Base-by-base conservation (phyloP, 2,329 filamentous ascomycete species). In the Trichophyton rubrum region DNA sequence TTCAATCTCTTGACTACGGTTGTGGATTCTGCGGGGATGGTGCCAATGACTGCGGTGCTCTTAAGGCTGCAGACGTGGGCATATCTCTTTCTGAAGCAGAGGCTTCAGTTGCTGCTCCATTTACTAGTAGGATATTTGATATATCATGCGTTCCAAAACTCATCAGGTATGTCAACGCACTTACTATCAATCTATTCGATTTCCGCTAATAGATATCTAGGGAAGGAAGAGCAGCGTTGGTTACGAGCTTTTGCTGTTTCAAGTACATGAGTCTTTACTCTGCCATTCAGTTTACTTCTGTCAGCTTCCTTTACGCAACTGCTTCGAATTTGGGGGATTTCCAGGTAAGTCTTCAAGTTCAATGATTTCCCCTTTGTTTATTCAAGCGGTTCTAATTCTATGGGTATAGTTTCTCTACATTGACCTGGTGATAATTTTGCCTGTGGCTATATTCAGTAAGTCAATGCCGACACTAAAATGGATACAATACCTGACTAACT, bases 211-310 rank as follows among this genome's bases (percentile, higher is more conserved):
- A 22, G 40, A 58, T 43, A 4, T 57, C 64, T 73, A 85, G 90
- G 66, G 93, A 99, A 78, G 93, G 93, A 20, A 85, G 95, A 64
- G 92, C 92, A 20, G 89, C 95, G 38, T 81, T 99, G 38, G 91
- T 97, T n/a, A 99, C 93, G 11, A 96, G 90, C 74, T 99, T 99
- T 77, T 95, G 89, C 77, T 99, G 93, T 77, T 99, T 99, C 82
- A 99, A 97, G 78, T 99, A 95, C 75, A 99, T 99, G 95, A 95
- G 89, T 68, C 76, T 99, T 65, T 99, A 99, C 78, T 97, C 91
- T 1, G 92, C 93, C n/a, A 99, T 99, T 66, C 93, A 99, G 73
- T 99, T 99, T 77, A 95, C 90, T 6, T 90, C 89, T 0, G 95
- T 99, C 69, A 95, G 88, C 80, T 96, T 99, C 71, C 81, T 99